Evolutionary conservation across 352 stramenopile genomes (phyloP).

Genomic region (Globisporangium okanoganense): DNA sequence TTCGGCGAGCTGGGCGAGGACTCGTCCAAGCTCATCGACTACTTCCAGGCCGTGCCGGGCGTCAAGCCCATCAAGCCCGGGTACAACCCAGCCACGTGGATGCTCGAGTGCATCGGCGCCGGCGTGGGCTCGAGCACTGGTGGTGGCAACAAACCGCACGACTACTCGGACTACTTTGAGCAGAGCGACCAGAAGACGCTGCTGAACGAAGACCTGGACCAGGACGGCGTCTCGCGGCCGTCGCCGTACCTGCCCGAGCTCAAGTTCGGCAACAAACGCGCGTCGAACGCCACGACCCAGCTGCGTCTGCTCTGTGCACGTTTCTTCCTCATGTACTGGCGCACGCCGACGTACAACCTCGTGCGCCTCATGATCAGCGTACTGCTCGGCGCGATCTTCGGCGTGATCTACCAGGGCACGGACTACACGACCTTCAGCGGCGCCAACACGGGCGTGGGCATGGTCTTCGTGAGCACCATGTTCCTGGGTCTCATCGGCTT

Average conservation of each 20-base stretch:
- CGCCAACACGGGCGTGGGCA: conserved; percentile 45
- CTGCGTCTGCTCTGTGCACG: conserved; percentile 46
- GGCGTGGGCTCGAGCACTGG: conserved; percentile 21
- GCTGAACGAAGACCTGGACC: conserved; percentile 39
- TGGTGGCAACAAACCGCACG: conserved; percentile 13
- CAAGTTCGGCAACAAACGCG: conserved; percentile 37
- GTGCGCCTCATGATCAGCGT: conserved; percentile 65
- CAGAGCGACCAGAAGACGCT: conserved; percentile 28
- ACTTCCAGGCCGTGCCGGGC: conserved; percentile 39
- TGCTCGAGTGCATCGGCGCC: conserved; percentile 22
- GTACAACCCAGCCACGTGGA: conserved; percentile 33
- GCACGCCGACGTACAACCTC: conserved; percentile 84
- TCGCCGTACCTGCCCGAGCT: conserved; percentile 28
- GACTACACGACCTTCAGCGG: conserved; percentile 47
- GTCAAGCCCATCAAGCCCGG: conserved; percentile 58
- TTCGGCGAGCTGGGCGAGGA: conserved; percentile 52
- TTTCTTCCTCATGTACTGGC: conserved; percentile 81
- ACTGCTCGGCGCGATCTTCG: conserved; percentile 71
- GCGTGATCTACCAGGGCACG: conserved; percentile 59
- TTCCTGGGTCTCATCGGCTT: conserved; percentile 83
- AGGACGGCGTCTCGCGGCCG: conserved; percentile 36
- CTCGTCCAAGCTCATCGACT: conserved; percentile 42
- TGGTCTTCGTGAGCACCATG: conserved; percentile 81
- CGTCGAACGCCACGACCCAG: conserved; percentile 22
- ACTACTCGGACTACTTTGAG: conserved; percentile 42